Base-by-base conservation (phyloP, 176 grass and related monocot species). In the Saccharum spontaneum region DNA sequence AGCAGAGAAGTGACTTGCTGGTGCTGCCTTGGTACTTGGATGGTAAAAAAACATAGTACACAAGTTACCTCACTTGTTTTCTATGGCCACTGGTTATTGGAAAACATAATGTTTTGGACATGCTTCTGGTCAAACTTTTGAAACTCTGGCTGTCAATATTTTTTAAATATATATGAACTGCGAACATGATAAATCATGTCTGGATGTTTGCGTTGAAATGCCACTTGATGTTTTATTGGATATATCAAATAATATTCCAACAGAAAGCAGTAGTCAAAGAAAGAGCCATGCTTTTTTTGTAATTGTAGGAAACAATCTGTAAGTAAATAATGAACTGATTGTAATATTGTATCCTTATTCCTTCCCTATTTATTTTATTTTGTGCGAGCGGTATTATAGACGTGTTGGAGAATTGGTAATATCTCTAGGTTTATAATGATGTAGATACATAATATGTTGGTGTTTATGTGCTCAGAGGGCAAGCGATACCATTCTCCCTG, bases 241-340 rank as follows among this genome's bases (percentile, higher is more conserved):
- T 78, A 63, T 13, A 48, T 46, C 52, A 16, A 73, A 16, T 71
- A 44, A 30, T 65, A 12, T 31, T 78, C 57, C 24, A 10, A 79
- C 63, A 79, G 77, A 45, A 45, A 79, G 63, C 62, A 45, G 15
- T 79, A 64, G 38, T 28, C 23, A 28, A 79, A 12, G 57, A 30
- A 59, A 57, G 23, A 8, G 34, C 2, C 15, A 18, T 78, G 22
- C 16, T 15, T 3, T 52, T 55, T 76, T 36, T 52, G 48, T n/a
- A 18, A 52, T 44, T 33, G 45, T 16, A 75, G 45, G 13, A 10
- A 75, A 45, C n/a, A 26, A 73, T 48, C 23, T 73, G 6, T 60
- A 45, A 34, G 37, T 30, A 71, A 59, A 59, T n/a, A 82, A 44
- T 28, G 28, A 12, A 22, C 7, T 74, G n/a, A n/a, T 24, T 61